Evolutionary conservation across 345 rosid species (phyloP).

Genomic region (Jatropha curcas): DNA sequence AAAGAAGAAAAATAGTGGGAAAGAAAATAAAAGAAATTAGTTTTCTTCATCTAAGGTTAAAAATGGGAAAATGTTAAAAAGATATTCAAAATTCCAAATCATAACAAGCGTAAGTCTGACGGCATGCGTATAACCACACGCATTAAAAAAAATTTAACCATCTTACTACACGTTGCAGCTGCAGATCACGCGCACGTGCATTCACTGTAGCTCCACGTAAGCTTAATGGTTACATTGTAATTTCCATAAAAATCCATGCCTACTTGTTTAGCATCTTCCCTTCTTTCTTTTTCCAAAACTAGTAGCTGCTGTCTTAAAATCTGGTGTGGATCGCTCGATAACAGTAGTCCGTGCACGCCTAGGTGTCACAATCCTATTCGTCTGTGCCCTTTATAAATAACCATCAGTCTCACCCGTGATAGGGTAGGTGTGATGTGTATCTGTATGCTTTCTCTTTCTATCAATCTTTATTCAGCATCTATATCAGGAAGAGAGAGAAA

Average conservation of each 20-base stretch:
- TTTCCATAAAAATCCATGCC: not conserved
- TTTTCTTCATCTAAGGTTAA: too few relatives aligned
- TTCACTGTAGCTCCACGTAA: conserved; percentile 23
- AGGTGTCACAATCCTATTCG: conserved; percentile 39
- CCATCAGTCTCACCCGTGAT: not conserved
- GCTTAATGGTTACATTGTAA: conserved; percentile 22
- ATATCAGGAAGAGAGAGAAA: not conserved
- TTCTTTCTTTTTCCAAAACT: not conserved
- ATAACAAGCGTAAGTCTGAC: not conserved
- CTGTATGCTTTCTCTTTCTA: not conserved
- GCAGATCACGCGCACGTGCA: conserved; percentile 35
- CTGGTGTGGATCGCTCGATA: not conserved
- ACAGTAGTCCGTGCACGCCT: not conserved
- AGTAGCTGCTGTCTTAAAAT: not conserved
- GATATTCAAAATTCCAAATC: too few relatives aligned
- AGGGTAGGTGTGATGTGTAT: not conserved
- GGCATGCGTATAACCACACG: not conserved
- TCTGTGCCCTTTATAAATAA: conserved; percentile 41
- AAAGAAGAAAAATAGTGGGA: too few relatives aligned
- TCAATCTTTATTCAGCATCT: not conserved
- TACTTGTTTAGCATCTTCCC: not conserved
- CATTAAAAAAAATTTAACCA: not conserved
- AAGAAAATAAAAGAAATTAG: too few relatives aligned
- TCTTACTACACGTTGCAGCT: conserved; percentile 1
- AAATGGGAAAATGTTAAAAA: too few relatives aligned